A percentile compares a stretch with the other conserved stretches of the same genome.
phyloP scores from a whole-genome alignment of 1,284 basidiomycete genomes.

The Golubevia sp. region DNA sequence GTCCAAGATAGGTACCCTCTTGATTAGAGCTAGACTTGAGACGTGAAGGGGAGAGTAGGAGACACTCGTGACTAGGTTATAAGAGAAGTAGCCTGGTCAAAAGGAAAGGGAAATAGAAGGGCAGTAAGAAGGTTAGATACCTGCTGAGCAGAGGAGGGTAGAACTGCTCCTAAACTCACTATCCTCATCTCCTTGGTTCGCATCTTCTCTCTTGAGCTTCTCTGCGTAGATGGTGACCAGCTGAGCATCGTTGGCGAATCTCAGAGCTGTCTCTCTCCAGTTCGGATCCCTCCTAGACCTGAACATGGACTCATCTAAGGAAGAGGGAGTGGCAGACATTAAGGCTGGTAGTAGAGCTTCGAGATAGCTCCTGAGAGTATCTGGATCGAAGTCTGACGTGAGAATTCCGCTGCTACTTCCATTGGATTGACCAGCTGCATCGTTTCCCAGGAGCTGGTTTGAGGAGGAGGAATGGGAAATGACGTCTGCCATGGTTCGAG shows the following conservation, averaged over 20 bases:
- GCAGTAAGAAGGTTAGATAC: not conserved
- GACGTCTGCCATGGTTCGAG: no score
- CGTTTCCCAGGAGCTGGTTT: no score
- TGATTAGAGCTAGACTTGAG: conserved; percentile 91
- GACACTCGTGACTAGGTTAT: conserved; percentile 74
- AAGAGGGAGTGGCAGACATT: conserved; percentile 20
- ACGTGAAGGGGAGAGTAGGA: conserved; percentile 80
- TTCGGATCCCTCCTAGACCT: conserved; percentile 9
- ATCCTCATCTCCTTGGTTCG: not conserved
- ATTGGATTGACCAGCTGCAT: no score
- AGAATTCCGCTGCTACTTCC: no score
- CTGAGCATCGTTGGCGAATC: conserved; percentile 35
- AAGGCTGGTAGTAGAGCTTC: conserved; percentile 28
- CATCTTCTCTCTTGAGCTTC: conserved; percentile 26
- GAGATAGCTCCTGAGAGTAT: conserved; percentile 13
- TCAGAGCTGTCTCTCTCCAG: conserved; percentile 29
- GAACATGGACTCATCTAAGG: conserved; percentile 24
- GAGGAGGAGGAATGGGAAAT: no score
- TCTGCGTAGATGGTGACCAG: conserved; percentile 38
- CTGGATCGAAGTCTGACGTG: no score
- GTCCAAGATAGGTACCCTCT: conserved; percentile 83
- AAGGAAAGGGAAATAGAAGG: not conserved
- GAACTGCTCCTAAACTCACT: conserved; percentile 10
- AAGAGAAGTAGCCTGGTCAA: conserved; percentile 56
- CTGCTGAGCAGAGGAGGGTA: not conserved